Evolutionary conservation across 2,329 filamentous ascomycete genomes (phyloP).

Genomic region (Claviceps monticola): DNA sequence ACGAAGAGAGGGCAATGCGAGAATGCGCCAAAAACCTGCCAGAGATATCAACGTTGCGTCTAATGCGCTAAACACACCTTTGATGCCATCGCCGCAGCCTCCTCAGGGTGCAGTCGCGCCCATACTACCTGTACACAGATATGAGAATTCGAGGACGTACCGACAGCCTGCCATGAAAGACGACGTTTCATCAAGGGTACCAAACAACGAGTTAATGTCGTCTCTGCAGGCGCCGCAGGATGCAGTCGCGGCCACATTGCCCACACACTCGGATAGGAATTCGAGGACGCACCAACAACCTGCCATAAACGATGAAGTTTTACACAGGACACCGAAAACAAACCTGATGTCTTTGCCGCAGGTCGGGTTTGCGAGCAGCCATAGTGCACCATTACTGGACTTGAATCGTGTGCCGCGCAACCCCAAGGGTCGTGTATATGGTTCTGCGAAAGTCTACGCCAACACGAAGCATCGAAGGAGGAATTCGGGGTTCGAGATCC

Average conservation of each 20-base stretch:
- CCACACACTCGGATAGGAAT: neutral
- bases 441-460: constrained; percentile 7
- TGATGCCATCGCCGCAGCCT: too few relatives aligned
- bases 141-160: too few relatives aligned
- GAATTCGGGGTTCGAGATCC: constrained; percentile 6
- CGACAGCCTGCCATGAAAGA: too few relatives aligned
- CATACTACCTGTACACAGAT: too few relatives aligned
- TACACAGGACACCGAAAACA: neutral
- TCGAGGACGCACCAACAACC: neutral
- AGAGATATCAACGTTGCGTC: too few relatives aligned
- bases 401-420: neutral
- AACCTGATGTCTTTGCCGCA: neutral
- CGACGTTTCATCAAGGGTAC: too few relatives aligned
- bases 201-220: too few relatives aligned
- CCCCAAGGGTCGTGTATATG: neutral
- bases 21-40: neutral
- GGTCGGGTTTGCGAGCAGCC: neutral
- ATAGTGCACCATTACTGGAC: neutral
- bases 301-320: neutral
- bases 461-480: constrained; percentile 3
- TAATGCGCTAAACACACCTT: neutral
- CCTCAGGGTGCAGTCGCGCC: too few relatives aligned
- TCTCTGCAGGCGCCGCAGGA: too few relatives aligned
- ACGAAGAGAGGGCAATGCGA: neutral
- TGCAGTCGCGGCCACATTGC: neutral